Percentiles rank a stretch among this genome's conserved stretches.
phyloP scores from a whole-genome alignment of 1,284 basidiomycete genomes.

The Athelia sp. region DNA sequence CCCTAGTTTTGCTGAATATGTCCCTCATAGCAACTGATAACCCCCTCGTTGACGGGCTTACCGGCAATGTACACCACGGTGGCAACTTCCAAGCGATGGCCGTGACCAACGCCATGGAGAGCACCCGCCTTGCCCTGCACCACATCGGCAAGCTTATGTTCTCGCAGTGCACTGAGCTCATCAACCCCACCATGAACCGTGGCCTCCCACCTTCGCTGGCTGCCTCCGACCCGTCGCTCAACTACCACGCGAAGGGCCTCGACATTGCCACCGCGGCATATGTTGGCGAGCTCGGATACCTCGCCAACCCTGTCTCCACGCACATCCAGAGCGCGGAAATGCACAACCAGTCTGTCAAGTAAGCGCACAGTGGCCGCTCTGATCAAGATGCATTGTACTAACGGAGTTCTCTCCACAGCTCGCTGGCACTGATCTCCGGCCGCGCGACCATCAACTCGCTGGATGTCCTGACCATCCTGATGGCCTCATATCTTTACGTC shows the following conservation, averaged over 20 bases:
- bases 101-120: conserved; percentile 58
- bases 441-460: conserved; percentile 73
- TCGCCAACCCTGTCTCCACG: conserved; percentile 55
- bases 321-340: conserved; percentile 53
- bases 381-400: background rate
- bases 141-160: conserved; percentile 57
- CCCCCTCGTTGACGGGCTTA: conserved; percentile 47
- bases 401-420: conserved; percentile 36
- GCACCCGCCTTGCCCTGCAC: conserved; percentile 50
- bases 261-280: conserved; percentile 57
- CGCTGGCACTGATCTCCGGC: conserved; percentile 75
- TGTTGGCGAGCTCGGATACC: conserved; percentile 52
- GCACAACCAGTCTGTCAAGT: conserved; percentile 57
- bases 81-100: conserved; percentile 63
- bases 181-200: conserved; percentile 52
- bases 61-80: conserved; percentile 44
- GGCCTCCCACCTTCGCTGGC: conserved; percentile 51
- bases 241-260: conserved; percentile 57
- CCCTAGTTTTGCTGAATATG: background rate
- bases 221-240: conserved; percentile 48
- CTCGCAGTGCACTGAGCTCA: conserved; percentile 56
- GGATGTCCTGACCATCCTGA: conserved; percentile 72
- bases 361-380: conserved; percentile 13
- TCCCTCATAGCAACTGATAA: conserved; percentile 34
- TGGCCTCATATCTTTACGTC: conserved; percentile 70